Conservation (phyloP, 768 basidiomycete species). For the Trametes villosa region DNA sequence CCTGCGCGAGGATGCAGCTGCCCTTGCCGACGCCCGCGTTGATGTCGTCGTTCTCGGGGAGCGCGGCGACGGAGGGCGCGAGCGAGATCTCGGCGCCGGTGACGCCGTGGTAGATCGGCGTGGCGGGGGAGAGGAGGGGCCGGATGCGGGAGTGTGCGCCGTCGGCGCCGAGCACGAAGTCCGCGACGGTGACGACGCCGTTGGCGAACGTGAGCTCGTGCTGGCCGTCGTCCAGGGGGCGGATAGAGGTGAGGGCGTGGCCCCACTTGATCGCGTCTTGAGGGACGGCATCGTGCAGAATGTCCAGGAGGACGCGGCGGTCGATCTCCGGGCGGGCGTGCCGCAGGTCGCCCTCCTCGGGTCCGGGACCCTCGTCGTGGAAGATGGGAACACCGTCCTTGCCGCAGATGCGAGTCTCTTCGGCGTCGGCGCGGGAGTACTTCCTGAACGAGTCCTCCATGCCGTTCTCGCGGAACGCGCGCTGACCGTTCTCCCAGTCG, state of each 20-base stretch:
- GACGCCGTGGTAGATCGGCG: constrained; percentile 41
- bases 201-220: constrained; percentile 13
- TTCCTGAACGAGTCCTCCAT: constrained; percentile 1
- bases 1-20: constrained; percentile 32
- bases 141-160: constrained; percentile 47
- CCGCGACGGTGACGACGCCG: constrained; percentile 3
- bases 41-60: constrained; percentile 1
- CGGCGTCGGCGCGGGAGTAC: constrained; percentile 1
- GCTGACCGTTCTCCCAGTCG: constrained; percentile 8
- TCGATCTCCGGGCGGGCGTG: constrained; percentile 9
- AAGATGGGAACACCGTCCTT: background rate
- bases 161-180: constrained; percentile 42
- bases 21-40: constrained; percentile 35
- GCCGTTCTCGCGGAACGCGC: constrained; percentile 16
- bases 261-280: constrained; percentile 45
- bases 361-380: background rate
- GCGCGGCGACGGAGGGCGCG: constrained; percentile 15
- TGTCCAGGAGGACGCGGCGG: constrained; percentile 3
- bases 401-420: background rate
- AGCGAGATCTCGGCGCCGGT: constrained; percentile 29
- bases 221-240: constrained; percentile 33
- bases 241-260: constrained; percentile 39
- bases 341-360: background rate
- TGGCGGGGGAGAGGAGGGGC: constrained; percentile 34
- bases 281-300: constrained; percentile 21